Evolutionary conservation across 805 yeast species (phyloP).

Genomic region (Helenozyma rhizophorensis): DNA sequence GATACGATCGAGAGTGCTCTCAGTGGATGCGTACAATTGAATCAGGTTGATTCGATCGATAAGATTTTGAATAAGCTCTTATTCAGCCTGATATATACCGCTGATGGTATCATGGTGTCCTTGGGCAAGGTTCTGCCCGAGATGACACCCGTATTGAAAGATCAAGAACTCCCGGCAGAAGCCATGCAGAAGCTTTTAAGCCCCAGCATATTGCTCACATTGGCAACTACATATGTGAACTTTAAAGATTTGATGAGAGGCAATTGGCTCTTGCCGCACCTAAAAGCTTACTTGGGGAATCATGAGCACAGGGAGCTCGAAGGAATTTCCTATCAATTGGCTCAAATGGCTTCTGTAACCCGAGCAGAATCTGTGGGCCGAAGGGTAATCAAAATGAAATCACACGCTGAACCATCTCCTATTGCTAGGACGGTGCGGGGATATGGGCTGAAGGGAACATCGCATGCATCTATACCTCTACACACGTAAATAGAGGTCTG

Average conservation of each 20-base stretch:
- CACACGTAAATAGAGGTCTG: no score
- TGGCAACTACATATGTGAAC: constrained; percentile 8
- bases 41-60: constrained; percentile 27
- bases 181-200: constrained; percentile 5
- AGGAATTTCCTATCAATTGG: no score
- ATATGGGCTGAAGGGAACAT: no score
- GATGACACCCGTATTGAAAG: not conserved
- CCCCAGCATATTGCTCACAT: constrained; percentile 6
- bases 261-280: constrained; percentile 10
- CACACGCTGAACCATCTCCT: no score
- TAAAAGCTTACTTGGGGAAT: no score
- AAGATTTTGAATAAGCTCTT: constrained; percentile 29
- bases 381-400: no score
- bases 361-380: no score
- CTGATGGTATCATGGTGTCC: constrained; percentile 4
- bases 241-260: constrained; percentile 7
- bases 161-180: not conserved
- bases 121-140: not conserved
- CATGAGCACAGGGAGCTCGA: no score
- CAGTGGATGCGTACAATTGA: constrained; percentile 23
- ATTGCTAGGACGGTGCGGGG: no score
- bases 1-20: constrained; percentile 25
- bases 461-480: no score
- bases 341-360: no score
- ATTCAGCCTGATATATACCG: constrained; percentile 9